Evolutionary conservation across 2,329 filamentous ascomycete species (phyloP).

Genomic region (Neophaeococcomyces aloes): DNA sequence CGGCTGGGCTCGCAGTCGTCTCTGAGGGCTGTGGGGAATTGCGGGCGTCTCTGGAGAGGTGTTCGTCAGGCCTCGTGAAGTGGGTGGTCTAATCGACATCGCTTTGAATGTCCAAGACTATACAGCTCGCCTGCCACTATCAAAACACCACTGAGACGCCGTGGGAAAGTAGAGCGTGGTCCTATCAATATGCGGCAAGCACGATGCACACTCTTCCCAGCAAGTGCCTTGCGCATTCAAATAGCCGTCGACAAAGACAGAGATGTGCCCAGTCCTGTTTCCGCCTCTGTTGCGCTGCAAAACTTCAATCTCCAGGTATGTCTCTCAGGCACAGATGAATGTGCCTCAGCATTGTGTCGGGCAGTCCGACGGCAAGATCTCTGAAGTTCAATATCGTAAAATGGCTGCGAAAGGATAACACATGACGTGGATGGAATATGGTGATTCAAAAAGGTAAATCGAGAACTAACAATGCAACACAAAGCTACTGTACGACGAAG

Average conservation of each 20-base stretch:
- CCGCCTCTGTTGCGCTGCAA: neutral
- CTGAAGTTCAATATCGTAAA: no score
- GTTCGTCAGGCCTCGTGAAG: constrained; percentile 1
- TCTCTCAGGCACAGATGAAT: constrained; percentile 4
- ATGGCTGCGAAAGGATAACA: no score
- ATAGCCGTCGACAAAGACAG: neutral
- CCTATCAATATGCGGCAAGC: neutral
- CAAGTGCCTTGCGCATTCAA: neutral
- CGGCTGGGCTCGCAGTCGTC: neutral
- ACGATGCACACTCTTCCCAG: neutral
- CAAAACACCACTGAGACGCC: neutral
- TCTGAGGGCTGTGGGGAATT: neutral
- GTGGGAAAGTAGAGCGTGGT: no score
- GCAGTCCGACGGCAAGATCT: neutral
- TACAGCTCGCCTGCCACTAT: neutral
- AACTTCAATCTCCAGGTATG: constrained; percentile 10
- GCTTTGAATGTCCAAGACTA: neutral
- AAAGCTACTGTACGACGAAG: no score
- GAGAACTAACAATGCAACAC: no score
- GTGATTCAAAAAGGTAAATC: no score
- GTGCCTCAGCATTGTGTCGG: constrained; percentile 3
- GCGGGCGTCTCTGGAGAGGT: no score
- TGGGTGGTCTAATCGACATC: constrained; percentile 4
- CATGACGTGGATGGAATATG: no score
- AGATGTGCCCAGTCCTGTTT: neutral